Conservation (phyloP, 2,329 filamentous ascomycete genomes). For the Stemphylium lycopersici region DNA sequence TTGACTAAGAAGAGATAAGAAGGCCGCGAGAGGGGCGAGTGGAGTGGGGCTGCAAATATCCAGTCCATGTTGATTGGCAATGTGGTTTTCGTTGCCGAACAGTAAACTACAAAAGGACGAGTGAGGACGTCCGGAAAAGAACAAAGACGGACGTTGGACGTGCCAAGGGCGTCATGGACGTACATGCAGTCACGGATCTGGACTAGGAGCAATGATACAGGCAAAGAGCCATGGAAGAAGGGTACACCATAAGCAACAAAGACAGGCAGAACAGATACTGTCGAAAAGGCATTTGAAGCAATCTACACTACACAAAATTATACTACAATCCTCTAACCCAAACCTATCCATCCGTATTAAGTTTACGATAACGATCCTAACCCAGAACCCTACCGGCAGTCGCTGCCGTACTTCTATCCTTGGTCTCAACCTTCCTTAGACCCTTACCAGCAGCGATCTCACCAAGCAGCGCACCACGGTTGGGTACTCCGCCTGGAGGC, state of each 20-base stretch:
- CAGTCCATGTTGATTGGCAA: too few species aligned
- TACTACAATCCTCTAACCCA: constrained; percentile 4
- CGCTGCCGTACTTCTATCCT: constrained; percentile 77
- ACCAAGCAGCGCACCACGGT: constrained; percentile 69
- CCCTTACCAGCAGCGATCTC: constrained; percentile 82
- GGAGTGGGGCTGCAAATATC: too few species aligned
- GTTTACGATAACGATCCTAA: not conserved
- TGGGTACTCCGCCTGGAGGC: constrained; percentile 34
- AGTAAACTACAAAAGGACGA: too few species aligned
- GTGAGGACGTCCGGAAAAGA: too few species aligned
- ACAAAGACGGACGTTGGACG: too few species aligned
- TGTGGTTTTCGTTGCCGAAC: too few species aligned
- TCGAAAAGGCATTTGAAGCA: not conserved
- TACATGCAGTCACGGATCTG: too few species aligned
- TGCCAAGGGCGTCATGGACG: too few species aligned
- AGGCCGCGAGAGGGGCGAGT: too few species aligned
- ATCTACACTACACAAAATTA: constrained; percentile 9
- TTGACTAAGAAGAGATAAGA: not conserved
- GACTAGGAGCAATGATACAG: too few species aligned
- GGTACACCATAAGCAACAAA: not conserved
- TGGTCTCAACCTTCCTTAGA: constrained; percentile 87
- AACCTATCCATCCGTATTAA: not conserved
- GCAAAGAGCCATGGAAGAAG: too few species aligned
- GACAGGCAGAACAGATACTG: not conserved
- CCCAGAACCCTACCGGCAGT: constrained; percentile 74